Conservation (phyloP, 768 basidiomycete genomes). For the Macrocybe gigantea region DNA sequence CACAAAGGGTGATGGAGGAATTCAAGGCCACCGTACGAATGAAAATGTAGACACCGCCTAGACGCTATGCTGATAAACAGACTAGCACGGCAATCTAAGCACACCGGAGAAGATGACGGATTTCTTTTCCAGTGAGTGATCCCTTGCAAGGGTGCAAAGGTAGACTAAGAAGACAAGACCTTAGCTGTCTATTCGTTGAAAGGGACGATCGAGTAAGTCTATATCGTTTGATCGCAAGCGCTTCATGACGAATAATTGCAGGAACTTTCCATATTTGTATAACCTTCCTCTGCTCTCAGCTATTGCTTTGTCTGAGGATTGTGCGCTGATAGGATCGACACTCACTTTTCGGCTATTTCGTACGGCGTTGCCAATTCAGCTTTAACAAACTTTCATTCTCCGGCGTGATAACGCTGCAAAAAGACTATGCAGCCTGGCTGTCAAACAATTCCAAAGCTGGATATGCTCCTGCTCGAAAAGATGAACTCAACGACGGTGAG, state of each 20-base stretch:
- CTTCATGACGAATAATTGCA: background rate
- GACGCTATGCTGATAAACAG: background rate
- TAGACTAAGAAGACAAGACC: conserved; percentile 26
- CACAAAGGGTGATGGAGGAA: conserved; percentile 38
- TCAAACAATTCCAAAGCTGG: conserved; percentile 40
- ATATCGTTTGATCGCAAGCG: background rate
- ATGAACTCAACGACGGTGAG: conserved; percentile 43
- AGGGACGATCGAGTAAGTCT: conserved; percentile 46
- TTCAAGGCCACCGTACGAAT: conserved; percentile 30
- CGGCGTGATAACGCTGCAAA: conserved; percentile 60
- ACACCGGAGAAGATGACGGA: conserved; percentile 56
- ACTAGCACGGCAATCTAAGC: conserved; percentile 42
- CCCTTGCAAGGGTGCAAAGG: background rate
- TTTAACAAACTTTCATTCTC: conserved; percentile 74
- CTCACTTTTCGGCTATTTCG: conserved; percentile 79
- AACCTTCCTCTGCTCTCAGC: conserved; percentile 21
- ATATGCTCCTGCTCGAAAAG: conserved; percentile 45
- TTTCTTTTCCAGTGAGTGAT: conserved; percentile 48
- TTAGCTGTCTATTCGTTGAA: conserved; percentile 53
- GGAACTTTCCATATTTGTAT: conserved; percentile 10
- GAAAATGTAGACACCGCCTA: conserved; percentile 1
- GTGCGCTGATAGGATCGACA: conserved; percentile 47
- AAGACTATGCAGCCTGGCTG: conserved; percentile 65
- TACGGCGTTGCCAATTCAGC: conserved; percentile 68
- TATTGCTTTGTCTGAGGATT: too few species aligned